A percentile compares a stretch with the other conserved stretches of the same genome.
Conservation (phyloP, 2,329 filamentous ascomycete species). For the Scedosporium minutisporum region DNA sequence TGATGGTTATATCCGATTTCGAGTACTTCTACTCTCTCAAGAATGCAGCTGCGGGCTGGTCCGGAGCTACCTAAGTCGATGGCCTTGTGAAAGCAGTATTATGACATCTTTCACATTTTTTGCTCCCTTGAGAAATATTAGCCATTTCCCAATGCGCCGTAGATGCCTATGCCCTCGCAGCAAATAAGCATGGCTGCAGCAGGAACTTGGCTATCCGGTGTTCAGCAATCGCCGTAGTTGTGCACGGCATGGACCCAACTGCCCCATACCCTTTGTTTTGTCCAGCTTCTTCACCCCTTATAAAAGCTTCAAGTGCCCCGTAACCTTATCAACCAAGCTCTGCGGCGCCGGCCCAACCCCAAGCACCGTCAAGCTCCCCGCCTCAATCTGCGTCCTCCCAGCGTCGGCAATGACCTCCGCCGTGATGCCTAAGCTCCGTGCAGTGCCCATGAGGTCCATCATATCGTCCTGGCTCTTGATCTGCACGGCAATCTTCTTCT, state of each 20-base stretch:
- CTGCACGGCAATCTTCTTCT: conserved; percentile 91
- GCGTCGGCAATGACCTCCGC: conserved; percentile 89
- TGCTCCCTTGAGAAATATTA: no score
- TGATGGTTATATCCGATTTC: no score
- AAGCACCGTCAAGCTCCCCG: conserved; percentile 84
- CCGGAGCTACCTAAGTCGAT: no score
- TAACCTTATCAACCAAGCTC: conserved; percentile 78
- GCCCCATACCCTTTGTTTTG: neutral
- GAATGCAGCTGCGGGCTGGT: no score
- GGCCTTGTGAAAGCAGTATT: no score
- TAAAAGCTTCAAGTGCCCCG: conserved; percentile 73
- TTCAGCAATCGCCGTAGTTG: neutral
- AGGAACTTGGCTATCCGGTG: no score
- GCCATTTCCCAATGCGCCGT: no score
- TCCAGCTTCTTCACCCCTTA: conserved; percentile 27
- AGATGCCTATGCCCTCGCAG: no score
- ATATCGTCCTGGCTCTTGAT: conserved; percentile 79
- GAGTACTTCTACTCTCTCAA: no score
- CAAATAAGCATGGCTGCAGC: neutral
- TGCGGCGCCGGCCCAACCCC: conserved; percentile 76
- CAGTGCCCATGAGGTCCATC: conserved; percentile 62
- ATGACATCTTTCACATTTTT: no score
- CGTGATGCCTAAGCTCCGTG: conserved; percentile 73
- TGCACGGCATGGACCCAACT: neutral
- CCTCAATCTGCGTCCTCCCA: conserved; percentile 93